A percentile compares a stretch with the other conserved stretches of the same genome.
Conservation (phyloP, 2,329 filamentous ascomycete species). For the Sarocladium oryzae region DNA sequence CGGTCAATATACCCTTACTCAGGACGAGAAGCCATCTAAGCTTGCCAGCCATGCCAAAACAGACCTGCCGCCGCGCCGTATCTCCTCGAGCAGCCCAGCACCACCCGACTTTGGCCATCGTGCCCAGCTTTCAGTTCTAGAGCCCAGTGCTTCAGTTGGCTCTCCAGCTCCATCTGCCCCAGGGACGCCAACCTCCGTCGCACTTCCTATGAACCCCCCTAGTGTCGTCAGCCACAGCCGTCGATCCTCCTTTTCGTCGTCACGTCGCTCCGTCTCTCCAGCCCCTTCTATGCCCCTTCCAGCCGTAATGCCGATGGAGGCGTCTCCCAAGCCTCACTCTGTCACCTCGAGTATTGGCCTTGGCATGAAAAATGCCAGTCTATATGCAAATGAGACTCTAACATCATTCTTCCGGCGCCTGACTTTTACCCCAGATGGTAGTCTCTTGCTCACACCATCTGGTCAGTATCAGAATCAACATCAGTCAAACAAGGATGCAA, state of each 20-base stretch:
- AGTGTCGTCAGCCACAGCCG: conserved; percentile 83
- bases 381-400: conserved; percentile 94
- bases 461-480: conserved; percentile 88
- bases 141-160: conserved; percentile 53
- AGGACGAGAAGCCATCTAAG: conserved; percentile 65
- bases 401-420: conserved; percentile 94
- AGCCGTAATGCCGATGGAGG: conserved; percentile 88
- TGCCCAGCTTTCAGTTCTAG: conserved; percentile 51
- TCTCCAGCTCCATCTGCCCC: conserved; percentile 89
- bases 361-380: conserved; percentile 74
- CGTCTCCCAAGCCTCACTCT: conserved; percentile 72
- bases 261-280: conserved; percentile 81
- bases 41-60: conserved; percentile 73
- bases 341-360: conserved; percentile 46
- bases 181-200: conserved; percentile 83
- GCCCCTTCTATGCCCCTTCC: conserved; percentile 90
- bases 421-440: conserved; percentile 92
- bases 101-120: conserved; percentile 73
- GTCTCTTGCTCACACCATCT: conserved; percentile 85
- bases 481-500: conserved; percentile 57
- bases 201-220: conserved; percentile 93
- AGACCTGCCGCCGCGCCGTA: conserved; percentile 84
- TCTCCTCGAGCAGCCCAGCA: conserved; percentile 87
- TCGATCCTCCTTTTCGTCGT: conserved; percentile 88
- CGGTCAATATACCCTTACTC: conserved; percentile 75